Evolutionary conservation across 352 stramenopile species (phyloP), one percentile per base, ranked within the genome.

Genomic region (Plasmopara halstedii): DNA sequence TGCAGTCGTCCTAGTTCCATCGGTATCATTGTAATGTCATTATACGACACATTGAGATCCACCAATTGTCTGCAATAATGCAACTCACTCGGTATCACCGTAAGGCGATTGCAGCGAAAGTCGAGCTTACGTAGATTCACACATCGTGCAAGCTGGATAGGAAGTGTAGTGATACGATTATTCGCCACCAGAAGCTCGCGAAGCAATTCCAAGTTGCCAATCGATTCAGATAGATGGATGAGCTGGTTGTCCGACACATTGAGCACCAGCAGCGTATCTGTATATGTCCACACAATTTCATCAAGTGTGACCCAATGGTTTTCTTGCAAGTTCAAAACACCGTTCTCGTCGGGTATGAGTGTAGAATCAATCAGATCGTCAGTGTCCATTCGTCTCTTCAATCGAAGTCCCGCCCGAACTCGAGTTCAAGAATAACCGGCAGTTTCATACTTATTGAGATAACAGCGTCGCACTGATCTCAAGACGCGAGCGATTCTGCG

Each of bases 261-360:
- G 51, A 90, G 71, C 31, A 84, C 60, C 26, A 90, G 62, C 23
- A 90, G 49, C n/a, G 65, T 70, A 25, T 84, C 58, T 21, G 56
- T 63, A 38, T 76, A 73, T 17, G 55, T 78, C 78, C 78, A 90
- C 19, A 90, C 73, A n/a, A 88, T 53, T 27, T 90, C 75, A 33
- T 88, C 78, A 15, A 90, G 51, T 22, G 70, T 86, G 41, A 88
- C 74, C 78, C 78, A 90, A 57, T 84, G 67, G 47, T 83, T 85
- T 54, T 88, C 69, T 47, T 78, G 63, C 26, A 90, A 62, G 46
- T 90, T 68, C 14, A 90, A 58, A 42, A 80, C 46, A 11, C 78
- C 78, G 31, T 88, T 90, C 20, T 63, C 73, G 48, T 90, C 73
- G 3, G 78, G 73, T 32, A 56, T 56, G 7, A 90, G 60, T 6